A percentile compares a stretch with the other conserved stretches of the same genome.
These are phyloP conservation scores for Chrysanthemum lavandulifolium DNA, from an alignment of 129 eudicot genomes.

Conservation along the genomic window DNA sequence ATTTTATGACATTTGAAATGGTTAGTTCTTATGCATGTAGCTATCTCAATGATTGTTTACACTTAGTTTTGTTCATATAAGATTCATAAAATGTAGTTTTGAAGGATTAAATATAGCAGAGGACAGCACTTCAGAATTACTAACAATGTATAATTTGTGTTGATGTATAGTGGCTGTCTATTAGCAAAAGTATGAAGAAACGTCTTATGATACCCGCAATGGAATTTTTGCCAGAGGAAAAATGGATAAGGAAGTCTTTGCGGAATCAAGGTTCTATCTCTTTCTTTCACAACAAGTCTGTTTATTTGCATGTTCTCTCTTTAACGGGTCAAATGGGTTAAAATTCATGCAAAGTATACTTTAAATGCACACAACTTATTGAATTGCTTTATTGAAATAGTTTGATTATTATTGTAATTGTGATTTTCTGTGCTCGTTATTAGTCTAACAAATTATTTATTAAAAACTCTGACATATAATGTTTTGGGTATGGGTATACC, in stretches of 20 bases:
- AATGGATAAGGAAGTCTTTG: constrained; percentile 7
- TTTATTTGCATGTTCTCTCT: background rate
- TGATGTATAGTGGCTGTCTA: constrained; percentile 19
- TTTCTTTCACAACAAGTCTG: too few relatives aligned
- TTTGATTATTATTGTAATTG: too few relatives aligned
- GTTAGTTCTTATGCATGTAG: too few relatives aligned
- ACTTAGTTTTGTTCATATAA: background rate
- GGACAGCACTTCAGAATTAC: background rate
- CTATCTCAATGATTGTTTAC: too few relatives aligned
- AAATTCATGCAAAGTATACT: too few relatives aligned
- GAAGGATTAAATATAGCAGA: background rate
- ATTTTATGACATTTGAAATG: too few relatives aligned
- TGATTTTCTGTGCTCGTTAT: too few relatives aligned
- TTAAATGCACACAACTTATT: too few relatives aligned
- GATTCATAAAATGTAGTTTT: background rate
- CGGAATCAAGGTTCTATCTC: constrained; percentile 7
- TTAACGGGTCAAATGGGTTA: background rate
- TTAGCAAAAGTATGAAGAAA: constrained; percentile 25
- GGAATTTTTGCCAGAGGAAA: constrained; percentile 2
- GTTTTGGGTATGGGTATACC: too few relatives aligned
- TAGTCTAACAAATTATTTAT: too few relatives aligned
- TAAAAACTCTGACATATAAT: too few relatives aligned
- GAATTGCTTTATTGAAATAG: too few relatives aligned
- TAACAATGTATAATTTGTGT: background rate
- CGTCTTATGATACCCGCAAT: constrained; percentile 22